Evolutionary conservation across 371 early-diverging fungal genomes (phyloP).

Genomic region (Lichtheimia hyalospora): DNA sequence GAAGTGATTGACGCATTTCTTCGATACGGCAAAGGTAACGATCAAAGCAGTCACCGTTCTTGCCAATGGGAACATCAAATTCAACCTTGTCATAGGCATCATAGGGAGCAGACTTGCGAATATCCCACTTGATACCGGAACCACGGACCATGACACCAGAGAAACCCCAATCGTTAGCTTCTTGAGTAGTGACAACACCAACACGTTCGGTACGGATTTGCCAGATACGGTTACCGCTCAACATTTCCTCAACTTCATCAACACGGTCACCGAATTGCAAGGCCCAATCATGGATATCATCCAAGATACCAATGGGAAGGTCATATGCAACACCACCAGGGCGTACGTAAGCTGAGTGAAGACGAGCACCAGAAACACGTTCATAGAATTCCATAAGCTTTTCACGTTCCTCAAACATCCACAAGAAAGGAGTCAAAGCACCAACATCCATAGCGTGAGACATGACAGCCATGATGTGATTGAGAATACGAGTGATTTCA

Average conservation of each 20-base stretch:
- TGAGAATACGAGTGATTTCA: constrained; percentile 95
- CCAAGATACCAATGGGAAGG: constrained; percentile 89
- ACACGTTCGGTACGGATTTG: constrained; percentile 85
- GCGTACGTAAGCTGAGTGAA: constrained; percentile 97
- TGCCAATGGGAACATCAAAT: constrained; percentile 96
- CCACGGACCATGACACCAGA: constrained; percentile 96
- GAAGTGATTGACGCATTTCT: constrained; percentile 97
- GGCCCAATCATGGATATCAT: constrained; percentile 95
- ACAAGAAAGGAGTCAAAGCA: constrained; percentile 96
- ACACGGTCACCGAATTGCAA: constrained; percentile 86
- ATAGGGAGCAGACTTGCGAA: constrained; percentile 92
- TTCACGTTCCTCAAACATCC: constrained; percentile 99
- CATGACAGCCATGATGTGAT: constrained; percentile 97
- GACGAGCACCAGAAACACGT: constrained; percentile 96
- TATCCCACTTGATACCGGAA: constrained; percentile 92
- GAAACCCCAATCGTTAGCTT: constrained; percentile 91
- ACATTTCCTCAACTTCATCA: constrained; percentile 93
- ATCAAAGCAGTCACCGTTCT: constrained; percentile 95
- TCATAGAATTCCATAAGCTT: constrained; percentile 98
- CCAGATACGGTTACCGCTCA: constrained; percentile 95
- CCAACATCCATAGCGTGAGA: constrained; percentile 97
- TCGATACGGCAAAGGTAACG: constrained; percentile 95
- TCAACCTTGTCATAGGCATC: constrained; percentile 95
- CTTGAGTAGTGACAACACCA: constrained; percentile 83
- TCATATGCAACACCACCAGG: constrained; percentile 96